A percentile compares a stretch with the other conserved stretches of the same genome.
Conservation (phyloP, 2,329 filamentous ascomycete species). For the Corinectria fuckeliana region DNA sequence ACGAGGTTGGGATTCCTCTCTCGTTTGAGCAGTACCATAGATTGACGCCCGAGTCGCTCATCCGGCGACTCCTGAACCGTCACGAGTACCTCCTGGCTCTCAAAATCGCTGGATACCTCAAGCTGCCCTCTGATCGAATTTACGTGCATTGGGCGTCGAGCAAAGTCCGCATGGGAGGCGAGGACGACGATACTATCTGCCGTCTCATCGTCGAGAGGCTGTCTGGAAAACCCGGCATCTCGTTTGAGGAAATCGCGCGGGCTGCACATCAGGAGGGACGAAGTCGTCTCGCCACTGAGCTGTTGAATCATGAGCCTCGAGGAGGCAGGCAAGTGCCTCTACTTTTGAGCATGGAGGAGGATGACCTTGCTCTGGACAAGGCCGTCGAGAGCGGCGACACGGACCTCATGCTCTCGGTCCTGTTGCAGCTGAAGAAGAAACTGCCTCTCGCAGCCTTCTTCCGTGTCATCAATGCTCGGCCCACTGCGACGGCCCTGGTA, state of each 20-base stretch:
- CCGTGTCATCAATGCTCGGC: conserved; percentile 83
- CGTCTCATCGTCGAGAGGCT: conserved; percentile 85
- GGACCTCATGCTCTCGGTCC: conserved; percentile 88
- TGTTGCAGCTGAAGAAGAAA: conserved; percentile 88
- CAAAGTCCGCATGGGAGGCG: conserved; percentile 85
- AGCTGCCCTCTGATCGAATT: conserved; percentile 84
- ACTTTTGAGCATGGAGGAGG: conserved; percentile 92
- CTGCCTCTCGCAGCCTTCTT: conserved; percentile 92
- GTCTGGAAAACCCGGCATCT: conserved; percentile 87
- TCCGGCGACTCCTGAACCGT: conserved; percentile 83
- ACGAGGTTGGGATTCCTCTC: conserved; percentile 86
- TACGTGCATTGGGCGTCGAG: conserved; percentile 97
- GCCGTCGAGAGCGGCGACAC: conserved; percentile 95
- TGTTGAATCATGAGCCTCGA: conserved; percentile 91
- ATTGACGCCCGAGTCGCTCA: conserved; percentile 86
- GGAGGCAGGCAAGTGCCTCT: conserved; percentile 96
- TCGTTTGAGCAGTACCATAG: conserved; percentile 95
- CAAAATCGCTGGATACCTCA: conserved; percentile 85
- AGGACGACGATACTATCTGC: conserved; percentile 89
- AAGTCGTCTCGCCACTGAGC: conserved; percentile 83
- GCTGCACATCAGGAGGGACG: conserved; percentile 95
- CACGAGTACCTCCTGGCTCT: conserved; percentile 92
- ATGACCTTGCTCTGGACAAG: conserved; percentile 93
- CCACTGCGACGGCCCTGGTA: conserved; percentile 86
- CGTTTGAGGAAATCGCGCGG: conserved; percentile 91